Conservation (phyloP, 1,284 basidiomycete genomes). For the Boletellus deceptivus region DNA sequence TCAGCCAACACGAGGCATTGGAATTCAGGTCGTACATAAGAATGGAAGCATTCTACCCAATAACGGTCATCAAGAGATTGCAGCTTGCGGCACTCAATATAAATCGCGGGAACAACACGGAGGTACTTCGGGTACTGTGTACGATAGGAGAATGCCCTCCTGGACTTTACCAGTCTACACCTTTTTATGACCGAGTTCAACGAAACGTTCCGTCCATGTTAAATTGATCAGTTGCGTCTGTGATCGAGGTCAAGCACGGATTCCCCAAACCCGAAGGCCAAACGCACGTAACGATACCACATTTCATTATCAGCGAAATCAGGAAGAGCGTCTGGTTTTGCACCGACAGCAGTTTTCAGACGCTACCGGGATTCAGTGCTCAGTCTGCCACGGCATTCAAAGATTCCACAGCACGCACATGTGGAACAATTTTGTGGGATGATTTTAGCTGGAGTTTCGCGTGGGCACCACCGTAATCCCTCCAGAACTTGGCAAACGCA, state of each 20-base stretch:
- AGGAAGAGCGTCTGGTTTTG: conserved; percentile 18
- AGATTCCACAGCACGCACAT: conserved; percentile 17
- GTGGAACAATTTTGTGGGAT: conserved; percentile 24
- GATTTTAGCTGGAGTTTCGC: conserved; percentile 21
- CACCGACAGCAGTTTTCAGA: conserved; percentile 17
- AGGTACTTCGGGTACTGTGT: neutral
- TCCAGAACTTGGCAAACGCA: conserved; percentile 28
- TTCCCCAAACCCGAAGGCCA: neutral
- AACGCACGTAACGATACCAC: conserved; percentile 30
- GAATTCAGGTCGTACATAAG: neutral
- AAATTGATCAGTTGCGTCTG: conserved; percentile 21
- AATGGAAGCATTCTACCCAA: conserved; percentile 5
- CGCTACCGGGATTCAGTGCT: conserved; percentile 14
- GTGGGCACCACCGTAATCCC: conserved; percentile 12
- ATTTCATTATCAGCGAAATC: conserved; percentile 22
- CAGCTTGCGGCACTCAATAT: neutral
- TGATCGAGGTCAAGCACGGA: neutral
- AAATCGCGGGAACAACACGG: neutral
- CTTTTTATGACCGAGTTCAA: conserved; percentile 22
- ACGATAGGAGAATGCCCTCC: conserved; percentile 1
- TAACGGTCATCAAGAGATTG: neutral
- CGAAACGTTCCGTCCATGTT: conserved; percentile 30
- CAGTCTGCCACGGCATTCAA: neutral
- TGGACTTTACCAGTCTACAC: conserved; percentile 3
- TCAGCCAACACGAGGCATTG: neutral